A percentile compares a stretch with the other conserved stretches of the same genome.
These are phyloP conservation scores for Kondoa malvinella DNA, from an alignment of 768 basidiomycete genomes.

Conservation along the genomic window DNA sequence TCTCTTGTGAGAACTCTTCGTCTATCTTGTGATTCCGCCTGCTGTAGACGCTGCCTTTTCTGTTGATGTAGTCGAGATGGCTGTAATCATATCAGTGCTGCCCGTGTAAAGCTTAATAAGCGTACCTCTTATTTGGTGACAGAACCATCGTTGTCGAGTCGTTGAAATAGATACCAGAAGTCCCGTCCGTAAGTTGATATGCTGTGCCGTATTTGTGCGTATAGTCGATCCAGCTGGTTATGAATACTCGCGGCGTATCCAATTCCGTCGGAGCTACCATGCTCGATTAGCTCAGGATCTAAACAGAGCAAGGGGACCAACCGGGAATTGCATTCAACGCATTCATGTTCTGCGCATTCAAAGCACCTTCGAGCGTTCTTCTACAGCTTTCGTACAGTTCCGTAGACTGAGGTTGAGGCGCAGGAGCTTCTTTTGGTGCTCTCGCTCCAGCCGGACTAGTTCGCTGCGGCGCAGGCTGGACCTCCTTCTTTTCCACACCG, in stretches of 20 bases:
- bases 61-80: slow-evolving; percentile 74
- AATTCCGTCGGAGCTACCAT: slow-evolving; percentile 4
- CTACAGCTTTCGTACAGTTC: slow-evolving; percentile 23
- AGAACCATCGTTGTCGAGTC: slow-evolving; percentile 77
- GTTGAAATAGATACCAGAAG: slow-evolving; percentile 89
- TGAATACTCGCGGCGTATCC: slow-evolving; percentile 47
- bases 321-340: neutral
- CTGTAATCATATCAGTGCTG: slow-evolving; percentile 36
- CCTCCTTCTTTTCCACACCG: slow-evolving; percentile 8
- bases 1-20: slow-evolving; percentile 50
- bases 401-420: neutral
- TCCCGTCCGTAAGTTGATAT: slow-evolving; percentile 86
- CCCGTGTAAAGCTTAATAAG: neutral
- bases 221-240: slow-evolving; percentile 98
- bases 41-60: slow-evolving; percentile 46
- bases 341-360: neutral
- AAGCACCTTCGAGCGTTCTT: slow-evolving; percentile 12
- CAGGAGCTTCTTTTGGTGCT: neutral
- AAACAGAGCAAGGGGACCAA: neutral
- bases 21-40: slow-evolving; percentile 45
- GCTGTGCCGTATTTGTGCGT: slow-evolving; percentile 99
- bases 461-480: slow-evolving; percentile 5
- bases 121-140: slow-evolving; percentile 71
- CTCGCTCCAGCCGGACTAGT: slow-evolving; percentile 11
- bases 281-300: neutral